Evolutionary conservation across 179 eudicot species (phyloP).

Genomic region (Monotropa hypopitys): DNA sequence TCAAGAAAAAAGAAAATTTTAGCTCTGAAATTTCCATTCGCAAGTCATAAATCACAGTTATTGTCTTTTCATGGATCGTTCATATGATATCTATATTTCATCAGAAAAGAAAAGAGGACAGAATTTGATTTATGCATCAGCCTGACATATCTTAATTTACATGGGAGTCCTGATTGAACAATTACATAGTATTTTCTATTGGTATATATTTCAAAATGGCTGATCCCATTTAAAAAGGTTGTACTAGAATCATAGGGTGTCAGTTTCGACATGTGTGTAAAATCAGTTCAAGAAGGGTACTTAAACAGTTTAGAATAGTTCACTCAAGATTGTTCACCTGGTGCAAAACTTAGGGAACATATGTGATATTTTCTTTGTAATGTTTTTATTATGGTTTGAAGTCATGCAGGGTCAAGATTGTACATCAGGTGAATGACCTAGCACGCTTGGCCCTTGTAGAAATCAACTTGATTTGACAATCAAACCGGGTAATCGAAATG

Average conservation of each 20-base stretch:
- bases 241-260: not conserved
- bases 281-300: conserved; percentile 11
- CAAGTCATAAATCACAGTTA: not conserved
- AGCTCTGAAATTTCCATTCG: not conserved
- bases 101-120: too few species aligned
- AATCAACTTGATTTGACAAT: conserved; percentile 4
- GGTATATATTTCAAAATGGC: not conserved
- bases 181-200: not conserved
- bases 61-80: not conserved
- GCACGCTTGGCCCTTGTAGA: conserved; percentile 2
- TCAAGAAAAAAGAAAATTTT: not conserved
- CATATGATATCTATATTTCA: not conserved
- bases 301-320: not conserved
- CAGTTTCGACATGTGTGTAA: conserved; percentile 20
- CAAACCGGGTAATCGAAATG: conserved; percentile 11
- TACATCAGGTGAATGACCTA: conserved; percentile 14
- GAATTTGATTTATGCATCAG: not conserved
- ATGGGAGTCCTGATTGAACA: not conserved
- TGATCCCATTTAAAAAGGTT: not conserved
- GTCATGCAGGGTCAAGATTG: conserved; percentile 12
- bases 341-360: conserved; percentile 1
- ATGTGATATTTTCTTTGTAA: not conserved
- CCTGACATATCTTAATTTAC: not conserved
- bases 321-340: not conserved
- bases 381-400: conserved; percentile 14